Evolutionary conservation across 2,329 filamentous ascomycete genomes (phyloP).

Genomic region (Aspergillus sp.): DNA sequence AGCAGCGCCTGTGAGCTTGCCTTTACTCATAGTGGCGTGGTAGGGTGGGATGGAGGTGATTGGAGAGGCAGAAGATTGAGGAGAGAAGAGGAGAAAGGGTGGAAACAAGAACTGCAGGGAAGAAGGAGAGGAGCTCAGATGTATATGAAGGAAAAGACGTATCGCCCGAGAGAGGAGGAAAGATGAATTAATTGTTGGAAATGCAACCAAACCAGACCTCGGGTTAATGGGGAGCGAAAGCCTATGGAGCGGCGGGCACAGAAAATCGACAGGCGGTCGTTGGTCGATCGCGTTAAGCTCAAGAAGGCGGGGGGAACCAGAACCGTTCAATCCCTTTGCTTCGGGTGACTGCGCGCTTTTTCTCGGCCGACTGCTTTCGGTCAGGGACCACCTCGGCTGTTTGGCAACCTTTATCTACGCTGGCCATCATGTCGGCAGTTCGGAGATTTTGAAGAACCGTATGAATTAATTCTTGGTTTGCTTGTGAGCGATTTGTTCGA

Average conservation of each 20-base stretch:
- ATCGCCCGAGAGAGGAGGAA: background rate
- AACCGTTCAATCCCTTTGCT: background rate
- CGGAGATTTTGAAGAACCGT: too few species aligned
- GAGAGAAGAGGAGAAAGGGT: background rate
- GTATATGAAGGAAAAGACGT: too few species aligned
- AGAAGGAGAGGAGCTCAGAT: background rate
- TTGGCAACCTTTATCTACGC: too few species aligned
- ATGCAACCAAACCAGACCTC: background rate
- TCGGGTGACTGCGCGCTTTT: too few species aligned
- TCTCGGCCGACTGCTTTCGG: background rate
- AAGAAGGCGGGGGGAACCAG: background rate
- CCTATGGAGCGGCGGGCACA: background rate
- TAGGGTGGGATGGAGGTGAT: background rate
- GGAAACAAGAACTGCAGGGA: background rate
- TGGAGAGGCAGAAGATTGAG: background rate
- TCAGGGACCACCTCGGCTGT: too few species aligned
- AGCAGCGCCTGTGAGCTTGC: slow-evolving; percentile 55
- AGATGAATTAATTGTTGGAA: background rate
- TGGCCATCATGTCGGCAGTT: too few species aligned
- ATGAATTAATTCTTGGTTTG: too few species aligned
- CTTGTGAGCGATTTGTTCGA: too few species aligned
- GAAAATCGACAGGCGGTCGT: background rate
- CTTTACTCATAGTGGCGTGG: background rate
- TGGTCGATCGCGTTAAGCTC: slow-evolving; percentile 5
- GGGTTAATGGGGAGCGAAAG: slow-evolving; percentile 1